Conservation (phyloP, 441 rosid genomes). For the Adansonia gregorii region DNA sequence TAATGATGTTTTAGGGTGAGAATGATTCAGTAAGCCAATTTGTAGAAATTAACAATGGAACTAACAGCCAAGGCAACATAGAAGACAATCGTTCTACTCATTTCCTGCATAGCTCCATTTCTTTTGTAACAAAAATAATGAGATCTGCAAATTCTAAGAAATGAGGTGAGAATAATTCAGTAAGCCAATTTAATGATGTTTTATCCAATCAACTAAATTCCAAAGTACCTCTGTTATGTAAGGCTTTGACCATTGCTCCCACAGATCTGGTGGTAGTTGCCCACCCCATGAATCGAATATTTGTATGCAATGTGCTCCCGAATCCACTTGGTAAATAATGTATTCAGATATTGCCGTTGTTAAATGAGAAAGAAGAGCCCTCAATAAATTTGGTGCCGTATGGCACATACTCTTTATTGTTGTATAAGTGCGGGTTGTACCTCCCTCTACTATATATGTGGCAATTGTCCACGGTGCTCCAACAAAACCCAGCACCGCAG, state of each 20-base stretch:
- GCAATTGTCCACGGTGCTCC: constrained; percentile 99
- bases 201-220: constrained; percentile 9
- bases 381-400: constrained; percentile 69
- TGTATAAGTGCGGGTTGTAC: constrained; percentile 84
- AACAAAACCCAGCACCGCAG: constrained; percentile 86
- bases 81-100: not conserved
- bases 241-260: constrained; percentile 96
- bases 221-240: constrained; percentile 73
- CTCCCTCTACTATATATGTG: constrained; percentile 89
- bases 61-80: not conserved
- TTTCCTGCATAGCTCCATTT: not conserved
- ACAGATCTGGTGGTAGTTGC: constrained; percentile 84
- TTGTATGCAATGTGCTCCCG: constrained; percentile 94
- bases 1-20: not conserved
- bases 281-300: constrained; percentile 99
- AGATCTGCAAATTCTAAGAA: not conserved
- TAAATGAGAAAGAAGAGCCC: constrained; percentile 79
- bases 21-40: too few relatives aligned
- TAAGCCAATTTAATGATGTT: not conserved
- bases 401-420: constrained; percentile 90
- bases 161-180: not conserved
- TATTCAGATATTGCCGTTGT: constrained; percentile 78
- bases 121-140: not conserved
- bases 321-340: constrained; percentile 81
- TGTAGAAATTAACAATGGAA: not conserved